These are phyloP conservation scores for Diplosphaera chodatii DNA, from an alignment of 139 green algal genomes.

Conservation along the genomic window DNA sequence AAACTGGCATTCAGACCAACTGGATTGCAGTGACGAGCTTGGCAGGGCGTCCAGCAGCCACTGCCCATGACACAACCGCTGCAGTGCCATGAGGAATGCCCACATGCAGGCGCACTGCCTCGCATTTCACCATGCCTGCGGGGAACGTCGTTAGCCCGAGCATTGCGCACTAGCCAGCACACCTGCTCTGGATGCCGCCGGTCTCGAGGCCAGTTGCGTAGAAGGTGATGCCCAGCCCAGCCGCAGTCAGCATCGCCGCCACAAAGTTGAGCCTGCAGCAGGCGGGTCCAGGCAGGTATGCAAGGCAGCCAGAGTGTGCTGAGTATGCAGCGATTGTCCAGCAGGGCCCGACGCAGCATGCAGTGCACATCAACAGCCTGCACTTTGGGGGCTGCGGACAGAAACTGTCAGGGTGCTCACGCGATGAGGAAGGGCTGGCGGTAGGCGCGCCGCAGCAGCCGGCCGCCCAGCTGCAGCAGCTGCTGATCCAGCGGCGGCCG, in stretches of 20 bases:
- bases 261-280: constrained; percentile 45
- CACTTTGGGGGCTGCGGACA: no score
- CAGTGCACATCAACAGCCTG: background rate
- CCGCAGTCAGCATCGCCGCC: constrained; percentile 40
- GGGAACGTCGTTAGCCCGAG: no score
- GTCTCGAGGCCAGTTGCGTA: constrained; percentile 36
- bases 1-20: background rate
- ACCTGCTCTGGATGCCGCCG: constrained; percentile 13
- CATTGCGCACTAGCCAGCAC: background rate
- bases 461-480: constrained; percentile 36
- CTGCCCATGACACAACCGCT: no score
- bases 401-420: constrained; percentile 1
- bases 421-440: constrained; percentile 53
- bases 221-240: constrained; percentile 53
- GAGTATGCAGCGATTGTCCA: no score
- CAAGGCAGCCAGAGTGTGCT: no score
- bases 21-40: no score
- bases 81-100: no score
- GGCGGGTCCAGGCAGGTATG: no score
- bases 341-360: no score
- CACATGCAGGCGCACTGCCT: no score
- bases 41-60: no score
- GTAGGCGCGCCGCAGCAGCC: constrained; percentile 48
- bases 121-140: no score
- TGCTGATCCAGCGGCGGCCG: constrained; percentile 12